Base-by-base conservation (phyloP, 2,329 filamentous ascomycete genomes). In the Cladosporium halotolerans region DNA sequence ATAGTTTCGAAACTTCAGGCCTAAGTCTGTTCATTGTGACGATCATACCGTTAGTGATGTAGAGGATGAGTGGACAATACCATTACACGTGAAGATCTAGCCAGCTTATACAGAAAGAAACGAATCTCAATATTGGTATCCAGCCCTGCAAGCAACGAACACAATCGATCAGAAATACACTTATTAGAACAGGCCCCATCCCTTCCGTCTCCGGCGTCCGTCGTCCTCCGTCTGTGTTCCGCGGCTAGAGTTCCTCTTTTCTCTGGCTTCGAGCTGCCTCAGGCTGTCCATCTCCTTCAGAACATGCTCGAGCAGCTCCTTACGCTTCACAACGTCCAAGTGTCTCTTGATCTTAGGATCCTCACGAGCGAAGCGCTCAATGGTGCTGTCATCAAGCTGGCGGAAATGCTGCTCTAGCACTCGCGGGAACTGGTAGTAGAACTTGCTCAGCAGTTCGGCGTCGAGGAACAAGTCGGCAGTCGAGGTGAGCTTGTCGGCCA, bases 381-480 rank as follows among this genome's bases (percentile, higher is more conserved):
- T 81, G 64, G 97, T 85, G 5, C 84, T 83, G 52, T 86, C 82
- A 43, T 69, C 67, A 38, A 33, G 82, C 82, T 56, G 83, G 43
- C 92, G 89, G 9, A 99, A 84, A 33, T 91, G 83, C 55, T 86
- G 76, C 69, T 99, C 93, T 10, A 99, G 80, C 68, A 96, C 90
- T 38, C 93, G 82, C 0, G 93, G 93, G 71, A 99, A 99, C 67
- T 78, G 90, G 73, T 96, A 96, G 74, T 96, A 96, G 69, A 97
- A 99, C 66, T 99, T 95, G 2, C 88, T 92, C 14, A 99, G 81
- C 16, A 99, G 80, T 73, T 99, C 95, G 9, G 97, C 93, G 65
- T 99, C 96, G 31, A 99, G 80, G 77, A 99, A 99, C 0, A 99
- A 82, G 8, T 99, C 93, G 2, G 93, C 92, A 0, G 93, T 99